phyloP scores from a whole-genome alignment of 192 early-diverging fungal genomes.

The Coemansia sp. region DNA sequence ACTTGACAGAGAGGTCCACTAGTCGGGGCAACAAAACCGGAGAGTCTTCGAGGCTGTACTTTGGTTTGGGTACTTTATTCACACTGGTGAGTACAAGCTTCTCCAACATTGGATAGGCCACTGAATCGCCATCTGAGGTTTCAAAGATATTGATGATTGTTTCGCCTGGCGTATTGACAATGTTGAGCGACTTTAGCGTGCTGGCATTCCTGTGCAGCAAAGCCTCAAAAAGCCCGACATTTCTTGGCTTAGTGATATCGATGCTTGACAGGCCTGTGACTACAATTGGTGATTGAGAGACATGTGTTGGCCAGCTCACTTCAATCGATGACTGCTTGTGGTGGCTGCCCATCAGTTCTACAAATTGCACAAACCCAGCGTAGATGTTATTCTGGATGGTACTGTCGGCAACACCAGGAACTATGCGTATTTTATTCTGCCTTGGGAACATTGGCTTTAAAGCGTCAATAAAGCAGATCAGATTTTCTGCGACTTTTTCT shows the following conservation, averaged over 20 bases:
- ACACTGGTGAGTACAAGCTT: background rate
- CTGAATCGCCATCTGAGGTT: background rate
- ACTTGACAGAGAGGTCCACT: background rate
- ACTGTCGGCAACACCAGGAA: background rate
- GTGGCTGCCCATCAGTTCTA: background rate
- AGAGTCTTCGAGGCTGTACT: background rate
- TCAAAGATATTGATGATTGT: background rate
- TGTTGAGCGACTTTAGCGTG: background rate
- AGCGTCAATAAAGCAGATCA: background rate
- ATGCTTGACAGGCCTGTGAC: background rate
- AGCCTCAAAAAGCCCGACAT: background rate
- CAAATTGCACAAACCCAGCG: constrained; percentile 2
- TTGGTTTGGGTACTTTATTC: background rate
- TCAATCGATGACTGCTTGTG: background rate
- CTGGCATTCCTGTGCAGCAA: background rate
- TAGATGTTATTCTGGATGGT: background rate
- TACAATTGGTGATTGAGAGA: background rate
- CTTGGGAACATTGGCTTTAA: background rate
- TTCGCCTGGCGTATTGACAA: background rate
- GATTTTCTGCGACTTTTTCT: background rate
- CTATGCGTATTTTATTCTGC: background rate
- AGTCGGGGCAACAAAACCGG: background rate
- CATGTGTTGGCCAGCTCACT: background rate
- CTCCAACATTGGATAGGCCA: background rate
- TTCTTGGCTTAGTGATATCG: background rate